These are phyloP conservation scores for Schrenkiella parvula DNA, from an alignment of 345 rosid genomes.

Conservation along the genomic window DNA sequence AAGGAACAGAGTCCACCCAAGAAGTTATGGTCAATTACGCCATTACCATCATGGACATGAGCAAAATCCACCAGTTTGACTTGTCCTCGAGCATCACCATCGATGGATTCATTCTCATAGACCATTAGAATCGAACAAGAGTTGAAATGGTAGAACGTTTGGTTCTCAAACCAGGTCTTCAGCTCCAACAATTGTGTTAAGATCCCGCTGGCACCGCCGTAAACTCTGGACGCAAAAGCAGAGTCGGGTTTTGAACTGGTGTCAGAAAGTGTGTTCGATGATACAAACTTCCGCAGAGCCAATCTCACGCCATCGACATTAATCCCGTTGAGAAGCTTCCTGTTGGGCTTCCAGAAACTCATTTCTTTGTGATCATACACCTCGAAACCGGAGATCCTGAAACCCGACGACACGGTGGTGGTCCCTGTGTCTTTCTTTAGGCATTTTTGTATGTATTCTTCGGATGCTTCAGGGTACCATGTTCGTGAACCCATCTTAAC, in stretches of 20 bases:
- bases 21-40: conserved; percentile 91
- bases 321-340: conserved; percentile 43
- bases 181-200: conserved; percentile 72
- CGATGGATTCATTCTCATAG: conserved; percentile 51
- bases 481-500: conserved; percentile 93
- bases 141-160: conserved; percentile 75
- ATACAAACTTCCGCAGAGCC: conserved; percentile 73
- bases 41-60: conserved; percentile 78
- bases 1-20: conserved; percentile 92
- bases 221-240: conserved; percentile 49
- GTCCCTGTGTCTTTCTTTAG: conserved; percentile 53
- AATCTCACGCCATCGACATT: conserved; percentile 46
- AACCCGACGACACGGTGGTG: conserved; percentile 58
- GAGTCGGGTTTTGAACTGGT: conserved; percentile 46
- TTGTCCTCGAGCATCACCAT: conserved; percentile 35
- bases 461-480: conserved; percentile 82
- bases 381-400: conserved; percentile 78
- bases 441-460: conserved; percentile 64
- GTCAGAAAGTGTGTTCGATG: conserved; percentile 45
- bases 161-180: conserved; percentile 92
- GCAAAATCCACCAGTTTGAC: conserved; percentile 93
- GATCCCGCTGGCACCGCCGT: conserved; percentile 62
- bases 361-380: conserved; percentile 39
- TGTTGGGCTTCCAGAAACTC: conserved; percentile 66
- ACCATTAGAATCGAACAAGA: conserved; percentile 82